Conservation (phyloP, 2,329 filamentous ascomycete species). For the Acephala macrosclerotiorum region DNA sequence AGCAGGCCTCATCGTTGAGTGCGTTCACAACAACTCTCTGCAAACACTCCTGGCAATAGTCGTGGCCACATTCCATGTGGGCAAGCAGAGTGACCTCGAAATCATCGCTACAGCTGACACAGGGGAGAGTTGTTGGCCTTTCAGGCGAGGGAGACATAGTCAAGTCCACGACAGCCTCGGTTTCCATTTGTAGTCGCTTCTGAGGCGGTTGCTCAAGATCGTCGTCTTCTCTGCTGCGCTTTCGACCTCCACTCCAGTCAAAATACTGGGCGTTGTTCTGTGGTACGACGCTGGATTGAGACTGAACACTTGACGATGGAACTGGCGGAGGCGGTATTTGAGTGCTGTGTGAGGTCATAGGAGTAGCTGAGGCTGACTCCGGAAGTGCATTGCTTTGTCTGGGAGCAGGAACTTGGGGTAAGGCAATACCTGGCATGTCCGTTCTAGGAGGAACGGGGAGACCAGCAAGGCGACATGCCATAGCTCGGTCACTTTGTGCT, state of each 20-base stretch:
- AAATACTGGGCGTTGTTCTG: too few species aligned
- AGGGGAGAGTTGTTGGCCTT: not conserved
- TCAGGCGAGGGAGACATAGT: not conserved
- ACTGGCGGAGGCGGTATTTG: not conserved
- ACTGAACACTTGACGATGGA: not conserved
- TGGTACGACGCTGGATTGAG: too few species aligned
- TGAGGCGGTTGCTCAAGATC: not conserved
- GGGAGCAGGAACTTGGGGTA: not conserved
- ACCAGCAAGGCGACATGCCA: constrained; percentile 13
- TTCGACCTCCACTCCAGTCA: not conserved
- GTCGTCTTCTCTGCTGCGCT: not conserved
- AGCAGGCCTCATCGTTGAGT: constrained; percentile 16
- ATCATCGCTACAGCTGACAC: not conserved
- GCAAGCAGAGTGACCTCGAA: not conserved
- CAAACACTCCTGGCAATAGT: constrained; percentile 19
- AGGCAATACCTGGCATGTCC: not conserved
- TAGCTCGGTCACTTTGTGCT: constrained; percentile 6
- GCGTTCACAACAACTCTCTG: constrained; percentile 16
- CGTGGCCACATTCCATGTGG: constrained; percentile 10
- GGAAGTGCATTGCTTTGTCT: not conserved
- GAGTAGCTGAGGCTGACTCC: not conserved
- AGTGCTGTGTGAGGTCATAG: not conserved
- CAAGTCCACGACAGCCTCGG: not conserved
- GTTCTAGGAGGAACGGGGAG: not conserved
- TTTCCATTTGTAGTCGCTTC: not conserved